Evolutionary conservation across 2,329 filamentous ascomycete species (phyloP).

Genomic region (Chrysoporthe cubensis): DNA sequence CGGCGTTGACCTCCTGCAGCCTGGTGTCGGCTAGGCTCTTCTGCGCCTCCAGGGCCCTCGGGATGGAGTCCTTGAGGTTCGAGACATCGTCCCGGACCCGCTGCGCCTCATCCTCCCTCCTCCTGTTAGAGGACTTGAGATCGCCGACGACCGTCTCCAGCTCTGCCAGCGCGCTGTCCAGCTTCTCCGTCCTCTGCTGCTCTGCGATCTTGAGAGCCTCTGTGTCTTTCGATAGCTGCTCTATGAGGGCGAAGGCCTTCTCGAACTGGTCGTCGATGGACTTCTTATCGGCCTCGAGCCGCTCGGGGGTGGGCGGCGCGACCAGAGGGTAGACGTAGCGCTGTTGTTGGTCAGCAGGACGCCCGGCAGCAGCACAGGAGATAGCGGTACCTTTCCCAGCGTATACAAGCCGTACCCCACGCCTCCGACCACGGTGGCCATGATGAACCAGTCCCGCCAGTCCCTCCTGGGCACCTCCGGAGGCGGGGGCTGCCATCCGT

Average conservation of each 20-base stretch:
- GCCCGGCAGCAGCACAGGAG: neutral
- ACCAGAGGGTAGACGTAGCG: constrained; percentile 92
- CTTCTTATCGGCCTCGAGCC: constrained; percentile 92
- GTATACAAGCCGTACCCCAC: constrained; percentile 88
- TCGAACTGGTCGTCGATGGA: constrained; percentile 92
- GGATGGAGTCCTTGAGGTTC: constrained; percentile 80
- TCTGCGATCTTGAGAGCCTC: constrained; percentile 85
- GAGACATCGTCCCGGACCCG: constrained; percentile 86
- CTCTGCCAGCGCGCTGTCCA: constrained; percentile 81
- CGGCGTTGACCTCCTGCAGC: constrained; percentile 81
- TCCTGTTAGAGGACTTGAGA: constrained; percentile 78
- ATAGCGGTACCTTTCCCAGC: constrained; percentile 71
- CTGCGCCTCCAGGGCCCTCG: constrained; percentile 85
- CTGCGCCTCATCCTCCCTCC: constrained; percentile 85
- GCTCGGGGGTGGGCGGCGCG: constrained; percentile 89
- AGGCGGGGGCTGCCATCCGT: constrained; percentile 60
- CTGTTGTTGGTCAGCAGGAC: constrained; percentile 45
- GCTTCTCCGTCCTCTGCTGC: constrained; percentile 77
- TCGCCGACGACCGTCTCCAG: constrained; percentile 82
- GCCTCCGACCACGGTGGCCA: constrained; percentile 92
- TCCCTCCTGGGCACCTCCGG: constrained; percentile 75
- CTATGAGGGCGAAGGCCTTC: constrained; percentile 85
- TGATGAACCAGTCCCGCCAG: constrained; percentile 99
- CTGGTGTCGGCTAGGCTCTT: constrained; percentile 81
- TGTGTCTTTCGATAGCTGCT: constrained; percentile 91